A percentile compares a stretch with the other conserved stretches of the same genome.
phyloP scores from a whole-genome alignment of 768 basidiomycete genomes.

The Leccinum incarnatum region DNA sequence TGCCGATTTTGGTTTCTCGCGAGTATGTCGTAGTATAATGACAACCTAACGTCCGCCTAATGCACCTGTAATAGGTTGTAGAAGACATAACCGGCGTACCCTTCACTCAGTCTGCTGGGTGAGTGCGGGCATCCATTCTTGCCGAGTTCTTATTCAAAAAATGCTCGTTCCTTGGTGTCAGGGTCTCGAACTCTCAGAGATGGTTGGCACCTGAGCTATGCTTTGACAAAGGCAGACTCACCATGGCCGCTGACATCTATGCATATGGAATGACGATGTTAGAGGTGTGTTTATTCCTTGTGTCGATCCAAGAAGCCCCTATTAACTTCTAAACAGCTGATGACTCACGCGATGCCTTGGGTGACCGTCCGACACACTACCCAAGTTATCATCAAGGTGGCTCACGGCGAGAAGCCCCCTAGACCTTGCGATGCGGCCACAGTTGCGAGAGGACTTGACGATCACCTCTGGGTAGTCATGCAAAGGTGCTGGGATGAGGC shows the following conservation, averaged over 20 bases:
- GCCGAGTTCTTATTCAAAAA: not conserved
- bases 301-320: not conserved
- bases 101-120: conserved; percentile 47
- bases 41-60: not conserved
- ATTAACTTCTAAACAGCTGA: conserved; percentile 34
- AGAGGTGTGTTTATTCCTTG: conserved; percentile 37
- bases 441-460: conserved; percentile 42
- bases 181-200: conserved; percentile 34
- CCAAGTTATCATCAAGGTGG: conserved; percentile 46
- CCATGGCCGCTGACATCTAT: conserved; percentile 50
- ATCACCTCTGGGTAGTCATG: conserved; percentile 46
- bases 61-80: conserved; percentile 40
- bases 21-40: conserved; percentile 30
- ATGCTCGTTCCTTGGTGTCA: conserved; percentile 4
- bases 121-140: not conserved
- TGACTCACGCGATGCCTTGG: conserved; percentile 56
- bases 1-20: conserved; percentile 57
- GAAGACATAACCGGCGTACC: conserved; percentile 57
- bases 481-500: conserved; percentile 42
- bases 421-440: conserved; percentile 37
- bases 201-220: conserved; percentile 61
- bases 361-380: conserved; percentile 48
- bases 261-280: conserved; percentile 57
- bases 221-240: conserved; percentile 46
- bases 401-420: conserved; percentile 41